Evolutionary conservation across 305 asterid species (phyloP), one percentile per base, ranked within the genome.

Genomic region (Caryopteris hybrid): DNA sequence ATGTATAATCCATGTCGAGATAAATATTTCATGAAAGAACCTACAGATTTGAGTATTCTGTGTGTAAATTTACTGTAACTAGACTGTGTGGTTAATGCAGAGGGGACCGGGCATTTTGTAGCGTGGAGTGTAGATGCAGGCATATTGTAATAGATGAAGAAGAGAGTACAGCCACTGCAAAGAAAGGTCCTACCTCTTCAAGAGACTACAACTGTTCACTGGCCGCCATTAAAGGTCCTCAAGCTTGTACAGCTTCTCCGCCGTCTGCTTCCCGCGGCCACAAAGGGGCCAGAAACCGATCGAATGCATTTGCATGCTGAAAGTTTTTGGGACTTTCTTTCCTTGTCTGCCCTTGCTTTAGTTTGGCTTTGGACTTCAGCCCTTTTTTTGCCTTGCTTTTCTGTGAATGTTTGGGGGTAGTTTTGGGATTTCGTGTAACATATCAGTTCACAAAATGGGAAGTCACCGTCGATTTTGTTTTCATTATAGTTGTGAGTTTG

Each of bases 71-170:
- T 27, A 5, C 5, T 27, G 5, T 27, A 27, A 27, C 2, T 5
- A 27, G 2, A 27, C 5, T 27, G 5, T 27, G 36, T 31, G 25
- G 0, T 43, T 68, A 48, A 48, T 73, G 57, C 80, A 88, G 92
- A 74, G 95, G 95, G 67, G 95, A 85, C 77, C 74, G 52, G 43
- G 95, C 76, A 17, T 88, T 88, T 79, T 88, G 95, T 46, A 85
- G 92, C 57, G 88, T 69, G 76, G 95, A 88, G 74, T 88, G 95
- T 78, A 80, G 95, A 42, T 84, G 79, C 80, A 88, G 80, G 78
- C 95, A 88, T 68, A 88, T 88, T 10, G 77, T 74, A 69, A 87
- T 83, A 88, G 95, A 87, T 38, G 91, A 87, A 77, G 88, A 87
- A 65, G 91, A 82, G 64, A 23, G 48, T 63, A 31, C 18, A 16